Conservation (phyloP, 2,329 filamentous ascomycete species). For the Byssoonygena ceratinophila region DNA sequence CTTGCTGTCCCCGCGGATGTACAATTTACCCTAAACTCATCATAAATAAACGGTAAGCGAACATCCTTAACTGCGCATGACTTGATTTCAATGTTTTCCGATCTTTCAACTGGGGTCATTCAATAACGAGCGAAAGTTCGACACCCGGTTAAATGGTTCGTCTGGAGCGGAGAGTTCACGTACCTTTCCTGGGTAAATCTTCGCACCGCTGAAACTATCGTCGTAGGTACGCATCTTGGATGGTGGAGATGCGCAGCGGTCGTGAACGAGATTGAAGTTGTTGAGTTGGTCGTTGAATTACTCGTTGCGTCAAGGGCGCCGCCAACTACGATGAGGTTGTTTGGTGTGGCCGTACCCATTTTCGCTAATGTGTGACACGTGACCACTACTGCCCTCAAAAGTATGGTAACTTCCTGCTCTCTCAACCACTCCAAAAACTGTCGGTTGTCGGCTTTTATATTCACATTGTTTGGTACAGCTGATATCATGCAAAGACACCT, state of each 20-base stretch:
- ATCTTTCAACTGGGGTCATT: constrained; percentile 3
- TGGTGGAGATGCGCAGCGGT: constrained; percentile 35
- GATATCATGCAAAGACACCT: too few species aligned
- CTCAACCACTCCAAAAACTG: neutral
- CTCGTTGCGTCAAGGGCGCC: constrained; percentile 22
- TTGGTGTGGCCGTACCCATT: constrained; percentile 26
- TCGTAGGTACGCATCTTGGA: constrained; percentile 65
- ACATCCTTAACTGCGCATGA: neutral
- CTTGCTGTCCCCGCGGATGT: constrained; percentile 99
- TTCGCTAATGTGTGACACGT: constrained; percentile 39
- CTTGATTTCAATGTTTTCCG: constrained; percentile 1
- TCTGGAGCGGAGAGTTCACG: constrained; percentile 26
- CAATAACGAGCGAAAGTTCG: constrained; percentile 9
- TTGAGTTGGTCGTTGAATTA: constrained; percentile 33
- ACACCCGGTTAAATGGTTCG: constrained; percentile 13
- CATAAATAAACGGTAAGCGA: constrained; percentile 20
- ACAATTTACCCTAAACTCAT: constrained; percentile 81
- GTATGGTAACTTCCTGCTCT: neutral
- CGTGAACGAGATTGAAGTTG: constrained; percentile 28
- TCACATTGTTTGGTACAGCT: too few species aligned
- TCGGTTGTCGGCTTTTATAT: too few species aligned
- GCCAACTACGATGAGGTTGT: constrained; percentile 26
- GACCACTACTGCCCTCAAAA: constrained; percentile 24
- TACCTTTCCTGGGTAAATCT: constrained; percentile 74
- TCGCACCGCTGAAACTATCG: constrained; percentile 65